Evolutionary conservation across 805 yeast species (phyloP), one percentile per base, ranked within the genome.

Genomic region (Kluyveromyces aestuarii): DNA sequence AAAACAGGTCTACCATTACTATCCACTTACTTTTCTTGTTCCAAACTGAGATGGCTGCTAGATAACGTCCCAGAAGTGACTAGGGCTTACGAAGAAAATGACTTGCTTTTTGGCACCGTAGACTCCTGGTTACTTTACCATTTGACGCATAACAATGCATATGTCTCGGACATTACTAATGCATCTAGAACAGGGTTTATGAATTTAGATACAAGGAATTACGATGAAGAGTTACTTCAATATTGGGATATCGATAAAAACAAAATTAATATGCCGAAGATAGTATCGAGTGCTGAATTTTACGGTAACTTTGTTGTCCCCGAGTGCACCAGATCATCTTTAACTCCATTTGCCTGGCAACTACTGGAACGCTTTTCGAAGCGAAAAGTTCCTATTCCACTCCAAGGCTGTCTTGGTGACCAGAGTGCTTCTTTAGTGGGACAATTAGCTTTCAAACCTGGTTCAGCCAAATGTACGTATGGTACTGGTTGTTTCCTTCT

Each of bases 401-500:
- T 90, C 50, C 79, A 87, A 57, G 96, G 96, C 41, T 87, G 96
- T 68, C 73, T 90, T 30, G 97, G 97, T 50, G 98, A 90, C 70
- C 98, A 90, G 71, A 80, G 90, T 48, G 88, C 96, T 2, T 93
- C 97, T 1, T 68, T 91, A 52, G 96, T 89, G 45, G 98, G 97
- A 37, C 96, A 90, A 68, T 68, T 87, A 67, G 96, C 96, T 1
- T 79, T 88, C 59, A 74, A 78, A 54, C 75, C 79, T 41, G 96
- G 96, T 48, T 80, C 84, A 41, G 96, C 96, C 41, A 90, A 90
- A 68, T 88, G 96, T 74, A 90, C 98, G 10, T 90, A 89, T 61
- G 98, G 98, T 53, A 90, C 98, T 1, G 98, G 98, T 52, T 87
- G 96, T 65, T 90, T 90, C 73, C 68, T 90, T 52, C 73, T 91